phyloP scores from a whole-genome alignment of 768 basidiomycete species.

The Lenzites betulinus region DNA sequence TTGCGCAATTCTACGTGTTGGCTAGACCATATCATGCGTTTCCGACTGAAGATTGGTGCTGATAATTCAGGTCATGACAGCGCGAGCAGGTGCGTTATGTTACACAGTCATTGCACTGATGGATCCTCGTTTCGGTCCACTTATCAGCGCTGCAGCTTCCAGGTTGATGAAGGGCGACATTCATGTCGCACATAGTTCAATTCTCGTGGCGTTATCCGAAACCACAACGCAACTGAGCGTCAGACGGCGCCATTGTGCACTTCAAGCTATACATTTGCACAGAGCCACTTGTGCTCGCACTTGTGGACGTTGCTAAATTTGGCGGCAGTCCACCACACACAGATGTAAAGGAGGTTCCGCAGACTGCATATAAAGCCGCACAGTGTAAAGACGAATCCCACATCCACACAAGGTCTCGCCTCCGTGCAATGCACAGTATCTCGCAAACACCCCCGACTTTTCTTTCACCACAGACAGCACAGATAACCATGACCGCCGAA shows the following conservation, averaged over 20 bases:
- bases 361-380: background rate
- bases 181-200: background rate
- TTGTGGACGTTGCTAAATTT: too few relatives aligned
- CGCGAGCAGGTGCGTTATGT: background rate
- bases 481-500: background rate
- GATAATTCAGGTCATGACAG: too few relatives aligned
- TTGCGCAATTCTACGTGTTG: too few relatives aligned
- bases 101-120: background rate
- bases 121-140: background rate
- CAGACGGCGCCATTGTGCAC: too few relatives aligned
- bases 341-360: background rate
- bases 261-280: too few relatives aligned
- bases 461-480: background rate
- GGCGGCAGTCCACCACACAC: too few relatives aligned
- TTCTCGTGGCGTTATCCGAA: background rate
- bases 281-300: too few relatives aligned
- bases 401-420: background rate
- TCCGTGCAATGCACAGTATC: background rate
- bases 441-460: background rate
- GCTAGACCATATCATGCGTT: too few relatives aligned
- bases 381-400: background rate
- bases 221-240: too few relatives aligned
- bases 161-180: background rate
- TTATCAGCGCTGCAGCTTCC: background rate
- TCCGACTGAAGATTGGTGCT: too few relatives aligned